phyloP scores from a whole-genome alignment of 163 green algal species.

The Coccomyxa subellipsoidea region DNA sequence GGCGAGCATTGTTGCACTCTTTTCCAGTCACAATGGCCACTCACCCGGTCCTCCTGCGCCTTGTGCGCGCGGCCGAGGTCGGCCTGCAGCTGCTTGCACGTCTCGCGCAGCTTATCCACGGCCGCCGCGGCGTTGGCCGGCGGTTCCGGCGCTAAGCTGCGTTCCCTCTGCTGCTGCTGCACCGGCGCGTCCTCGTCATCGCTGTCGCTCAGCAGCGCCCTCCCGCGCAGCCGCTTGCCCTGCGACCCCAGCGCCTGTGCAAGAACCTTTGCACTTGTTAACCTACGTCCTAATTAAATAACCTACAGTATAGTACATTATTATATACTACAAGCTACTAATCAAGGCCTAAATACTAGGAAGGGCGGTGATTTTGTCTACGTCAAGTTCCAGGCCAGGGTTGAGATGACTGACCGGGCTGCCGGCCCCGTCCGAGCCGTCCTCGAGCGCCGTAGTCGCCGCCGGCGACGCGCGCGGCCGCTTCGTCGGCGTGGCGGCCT shows the following conservation, averaged over 20 bases:
- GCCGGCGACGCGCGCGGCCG: background rate
- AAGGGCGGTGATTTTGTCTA: too few species aligned
- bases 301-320: background rate
- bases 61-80: background rate
- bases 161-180: background rate
- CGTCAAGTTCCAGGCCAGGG: too few species aligned
- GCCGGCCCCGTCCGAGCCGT: background rate
- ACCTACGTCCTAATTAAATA: background rate
- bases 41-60: background rate
- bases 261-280: background rate
- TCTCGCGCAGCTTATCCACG: background rate
- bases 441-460: background rate
- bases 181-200: background rate
- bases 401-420: too few species aligned
- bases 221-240: background rate
- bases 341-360: too few species aligned
- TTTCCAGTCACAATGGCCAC: too few species aligned
- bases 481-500: background rate
- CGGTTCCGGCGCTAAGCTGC: background rate
- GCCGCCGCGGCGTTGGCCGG: background rate
- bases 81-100: background rate
- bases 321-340: too few species aligned
- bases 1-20: too few species aligned
- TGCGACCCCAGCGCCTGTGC: background rate
- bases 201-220: background rate